Evolutionary conservation across 441 rosid species (phyloP).

Genomic region (Breynia disticha): DNA sequence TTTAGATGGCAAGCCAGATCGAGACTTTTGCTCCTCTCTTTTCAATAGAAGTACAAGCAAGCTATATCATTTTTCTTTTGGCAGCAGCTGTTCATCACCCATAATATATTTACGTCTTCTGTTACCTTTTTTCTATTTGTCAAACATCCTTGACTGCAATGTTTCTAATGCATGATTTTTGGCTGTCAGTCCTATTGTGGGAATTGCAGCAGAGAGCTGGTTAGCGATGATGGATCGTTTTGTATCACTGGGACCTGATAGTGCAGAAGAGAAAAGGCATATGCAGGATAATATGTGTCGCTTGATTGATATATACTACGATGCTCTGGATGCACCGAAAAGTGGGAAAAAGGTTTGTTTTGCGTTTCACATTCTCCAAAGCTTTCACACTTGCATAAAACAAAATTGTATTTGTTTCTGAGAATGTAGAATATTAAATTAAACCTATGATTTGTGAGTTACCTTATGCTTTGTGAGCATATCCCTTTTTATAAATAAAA

Average conservation of each 20-base stretch:
- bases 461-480: too few species aligned
- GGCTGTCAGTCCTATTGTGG: conserved; percentile 38
- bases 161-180: conserved; percentile 11
- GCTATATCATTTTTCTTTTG: too few species aligned
- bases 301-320: conserved; percentile 51
- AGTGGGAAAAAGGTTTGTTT: conserved; percentile 37
- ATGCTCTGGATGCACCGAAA: conserved; percentile 75
- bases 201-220: conserved; percentile 70
- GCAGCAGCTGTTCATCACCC: too few species aligned
- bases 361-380: background rate
- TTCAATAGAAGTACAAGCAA: too few species aligned
- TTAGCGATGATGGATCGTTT: conserved; percentile 58
- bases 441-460: too few species aligned
- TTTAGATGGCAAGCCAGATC: too few species aligned
- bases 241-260: conserved; percentile 33
- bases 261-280: conserved; percentile 23
- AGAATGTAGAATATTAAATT: too few species aligned
- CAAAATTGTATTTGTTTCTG: too few species aligned
- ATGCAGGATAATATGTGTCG: conserved; percentile 28
- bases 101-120: background rate
- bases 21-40: too few species aligned
- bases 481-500: too few species aligned
- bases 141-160: background rate
- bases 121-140: background rate
- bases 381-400: background rate